Evolutionary conservation across 1,284 basidiomycete species (phyloP).

Genomic region (Hemileccinum hortonii): DNA sequence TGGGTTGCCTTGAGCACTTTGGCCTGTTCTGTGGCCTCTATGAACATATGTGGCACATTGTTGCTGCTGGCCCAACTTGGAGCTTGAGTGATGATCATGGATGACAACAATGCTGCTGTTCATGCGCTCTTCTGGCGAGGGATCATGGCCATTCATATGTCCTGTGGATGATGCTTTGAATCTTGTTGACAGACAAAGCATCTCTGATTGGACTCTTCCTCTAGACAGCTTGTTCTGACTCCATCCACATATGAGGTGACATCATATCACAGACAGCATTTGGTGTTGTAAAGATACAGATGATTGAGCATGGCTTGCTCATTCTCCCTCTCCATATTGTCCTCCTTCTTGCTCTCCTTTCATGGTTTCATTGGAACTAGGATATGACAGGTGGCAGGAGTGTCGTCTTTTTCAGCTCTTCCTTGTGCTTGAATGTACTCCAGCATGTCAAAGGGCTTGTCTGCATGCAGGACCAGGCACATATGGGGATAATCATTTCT

Average conservation of each 20-base stretch:
- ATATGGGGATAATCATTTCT: no score
- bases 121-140: no score
- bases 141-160: background rate
- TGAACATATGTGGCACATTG: background rate
- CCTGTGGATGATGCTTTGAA: background rate
- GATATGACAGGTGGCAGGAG: background rate
- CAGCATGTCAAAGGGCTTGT: slow-evolving; percentile 6
- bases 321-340: no score
- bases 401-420: background rate
- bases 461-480: no score
- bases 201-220: background rate
- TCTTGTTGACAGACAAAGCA: background rate
- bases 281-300: no score
- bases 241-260: no score
- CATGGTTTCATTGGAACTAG: background rate
- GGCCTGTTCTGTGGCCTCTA: background rate
- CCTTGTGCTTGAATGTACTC: slow-evolving; percentile 15
- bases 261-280: no score
- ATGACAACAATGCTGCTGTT: background rate
- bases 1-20: background rate
- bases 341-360: no score
- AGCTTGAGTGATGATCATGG: no score
- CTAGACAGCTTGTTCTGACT: no score
- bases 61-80: no score
- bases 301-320: no score